These are phyloP conservation scores for Arthrobotrys conoides DNA, from an alignment of 2,329 filamentous ascomycete species.

Conservation along the genomic window DNA sequence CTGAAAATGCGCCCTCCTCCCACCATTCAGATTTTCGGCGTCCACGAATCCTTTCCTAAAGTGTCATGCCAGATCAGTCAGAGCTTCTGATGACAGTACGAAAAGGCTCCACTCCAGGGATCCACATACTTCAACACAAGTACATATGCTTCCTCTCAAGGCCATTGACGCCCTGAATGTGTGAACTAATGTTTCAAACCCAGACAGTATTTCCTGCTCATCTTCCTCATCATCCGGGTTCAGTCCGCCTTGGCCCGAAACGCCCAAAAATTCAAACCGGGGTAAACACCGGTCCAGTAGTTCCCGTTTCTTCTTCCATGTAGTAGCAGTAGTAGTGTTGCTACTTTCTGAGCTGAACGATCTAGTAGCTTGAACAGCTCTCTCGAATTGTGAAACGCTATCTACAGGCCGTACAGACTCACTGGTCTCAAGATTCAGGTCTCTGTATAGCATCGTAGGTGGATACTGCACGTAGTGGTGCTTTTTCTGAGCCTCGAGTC, in stretches of 20 bases:
- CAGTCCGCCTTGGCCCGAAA: slow-evolving; percentile 17
- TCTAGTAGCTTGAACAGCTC: neutral
- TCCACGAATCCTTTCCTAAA: slow-evolving; percentile 12
- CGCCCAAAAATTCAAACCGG: slow-evolving; percentile 5
- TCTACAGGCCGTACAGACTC: neutral
- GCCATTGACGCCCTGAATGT: slow-evolving; percentile 17
- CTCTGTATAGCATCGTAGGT: neutral
- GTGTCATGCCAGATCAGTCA: slow-evolving; percentile 10
- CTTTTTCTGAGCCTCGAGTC: neutral
- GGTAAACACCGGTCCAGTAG: slow-evolving; percentile 10
- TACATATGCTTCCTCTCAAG: slow-evolving; percentile 25
- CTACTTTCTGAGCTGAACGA: slow-evolving; percentile 17
- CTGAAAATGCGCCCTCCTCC: slow-evolving; percentile 5
- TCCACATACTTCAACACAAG: slow-evolving; percentile 23
- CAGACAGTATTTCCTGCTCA: slow-evolving; percentile 3
- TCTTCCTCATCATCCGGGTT: slow-evolving; percentile 20
- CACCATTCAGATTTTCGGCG: slow-evolving; percentile 24
- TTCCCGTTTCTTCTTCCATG: slow-evolving; percentile 6
- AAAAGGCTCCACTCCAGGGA: neutral
- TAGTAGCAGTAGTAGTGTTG: neutral
- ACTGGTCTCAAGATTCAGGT: neutral
- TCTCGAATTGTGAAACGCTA: slow-evolving; percentile 4
- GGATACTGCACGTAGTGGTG: neutral
- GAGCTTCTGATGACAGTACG: neutral
- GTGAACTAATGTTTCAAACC: slow-evolving; percentile 5